Base-by-base conservation (phyloP, 2,329 filamentous ascomycete species). In the Ramularia collo-cygni region DNA sequence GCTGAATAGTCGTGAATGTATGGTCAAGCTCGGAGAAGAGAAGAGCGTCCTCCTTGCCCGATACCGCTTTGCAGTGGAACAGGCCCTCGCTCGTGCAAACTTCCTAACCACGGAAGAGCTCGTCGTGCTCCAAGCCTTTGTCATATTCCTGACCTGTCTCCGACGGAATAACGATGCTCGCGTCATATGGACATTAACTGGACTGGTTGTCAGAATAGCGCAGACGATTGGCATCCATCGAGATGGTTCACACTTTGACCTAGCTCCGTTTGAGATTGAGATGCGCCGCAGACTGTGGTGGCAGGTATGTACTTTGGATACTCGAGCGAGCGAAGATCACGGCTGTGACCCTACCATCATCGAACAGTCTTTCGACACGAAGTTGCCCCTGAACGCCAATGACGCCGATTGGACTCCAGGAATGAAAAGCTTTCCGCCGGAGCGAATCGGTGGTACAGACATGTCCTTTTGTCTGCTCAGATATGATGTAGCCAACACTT, bases 21-120 rank as follows among this genome's bases (percentile, higher is more conserved):
- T 63, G 18, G 49, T 57, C 10, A 56, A 62, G 15, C 64, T 79
- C 27, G 72, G 73, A 8, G 70, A 76, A 57, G 69, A 74, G 21
- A 71, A 76, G 39, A 50, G 62, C 5, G 49, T 62, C 1, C 55
- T 74, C 5, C 62, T 79, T 17, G 64, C 63, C 32, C 71, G 70
- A 35, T 83, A 81, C 55, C 73, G 78, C 7, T 79, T 80, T 52
- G 78, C 71, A 2, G 62, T 77, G 2, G 78, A 83, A 52, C 79
- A 83, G 54, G 76, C 76, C 2, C 63, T 83, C 31, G 74, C 79
- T 3, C 69, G 75, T 35, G 78, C 79, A 6, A 75, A 78, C 46
- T 72, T 83, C 36, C 56, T 84, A 2, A 76, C 72, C 40, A 79
- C 75, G 6, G 74, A 79, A 42, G 79, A 79, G 53, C 64, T 77